Evolutionary conservation across 2,329 filamentous ascomycete genomes (phyloP).

Genomic region (Simplicillium sp.): DNA sequence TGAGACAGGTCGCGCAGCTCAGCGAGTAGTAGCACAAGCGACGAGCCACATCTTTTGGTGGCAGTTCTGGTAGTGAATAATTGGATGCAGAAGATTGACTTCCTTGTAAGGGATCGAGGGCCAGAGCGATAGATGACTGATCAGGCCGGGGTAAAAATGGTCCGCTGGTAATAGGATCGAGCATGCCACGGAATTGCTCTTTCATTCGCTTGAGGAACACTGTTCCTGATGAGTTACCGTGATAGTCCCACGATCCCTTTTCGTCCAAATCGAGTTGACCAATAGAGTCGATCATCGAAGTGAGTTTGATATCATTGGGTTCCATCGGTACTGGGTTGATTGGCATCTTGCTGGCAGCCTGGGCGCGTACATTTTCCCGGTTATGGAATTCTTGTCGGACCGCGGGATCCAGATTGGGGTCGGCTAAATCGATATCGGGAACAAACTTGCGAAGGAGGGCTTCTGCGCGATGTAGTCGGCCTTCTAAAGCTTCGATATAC

Average conservation of each 20-base stretch:
- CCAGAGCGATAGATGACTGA: conserved; percentile 36
- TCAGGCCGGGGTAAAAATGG: conserved; percentile 47
- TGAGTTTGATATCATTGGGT: conserved; percentile 60
- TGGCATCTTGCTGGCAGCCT: conserved; percentile 31
- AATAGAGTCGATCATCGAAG: conserved; percentile 91
- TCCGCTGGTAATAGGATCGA: conserved; percentile 53
- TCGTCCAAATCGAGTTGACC: conserved; percentile 89
- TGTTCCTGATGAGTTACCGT: conserved; percentile 83
- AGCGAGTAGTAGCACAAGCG: conserved; percentile 46
- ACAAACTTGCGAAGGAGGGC: conserved; percentile 68
- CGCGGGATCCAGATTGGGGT: conserved; percentile 70
- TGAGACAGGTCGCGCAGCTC: conserved; percentile 46
- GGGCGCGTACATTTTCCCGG: conserved; percentile 40
- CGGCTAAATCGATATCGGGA: conserved; percentile 76
- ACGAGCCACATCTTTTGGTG: conserved; percentile 48
- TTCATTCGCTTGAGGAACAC: conserved; percentile 83
- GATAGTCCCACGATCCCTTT: conserved; percentile 87
- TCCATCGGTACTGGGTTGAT: conserved; percentile 18
- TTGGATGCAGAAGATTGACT: conserved; percentile 53
- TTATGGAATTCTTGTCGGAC: conserved; percentile 60
- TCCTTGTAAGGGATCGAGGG: conserved; percentile 61
- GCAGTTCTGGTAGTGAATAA: conserved; percentile 54
- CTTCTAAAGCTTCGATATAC: conserved; percentile 85
- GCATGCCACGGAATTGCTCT: conserved; percentile 72
- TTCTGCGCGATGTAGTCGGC: conserved; percentile 73